Evolutionary conservation across 768 basidiomycete genomes (phyloP).

Genomic region (Multifurca ochricompacta): DNA sequence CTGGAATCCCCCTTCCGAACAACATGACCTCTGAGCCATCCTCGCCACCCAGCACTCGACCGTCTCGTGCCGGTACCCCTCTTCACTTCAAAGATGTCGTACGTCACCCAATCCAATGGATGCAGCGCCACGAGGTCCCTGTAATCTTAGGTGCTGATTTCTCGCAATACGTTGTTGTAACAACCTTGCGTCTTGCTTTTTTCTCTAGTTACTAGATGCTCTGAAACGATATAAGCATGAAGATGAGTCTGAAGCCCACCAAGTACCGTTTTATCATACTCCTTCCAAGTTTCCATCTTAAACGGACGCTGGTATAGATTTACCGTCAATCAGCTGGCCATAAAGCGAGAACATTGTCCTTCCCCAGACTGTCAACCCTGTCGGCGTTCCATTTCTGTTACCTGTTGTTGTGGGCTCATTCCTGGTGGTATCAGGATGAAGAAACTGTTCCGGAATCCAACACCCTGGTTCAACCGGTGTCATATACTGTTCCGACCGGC

Average conservation of each 20-base stretch:
- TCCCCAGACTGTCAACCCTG: slow-evolving; percentile 67
- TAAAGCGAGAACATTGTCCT: slow-evolving; percentile 43
- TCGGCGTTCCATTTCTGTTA: slow-evolving; percentile 29
- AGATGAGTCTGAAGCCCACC: slow-evolving; percentile 83
- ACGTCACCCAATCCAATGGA: slow-evolving; percentile 22
- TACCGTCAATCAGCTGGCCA: slow-evolving; percentile 69
- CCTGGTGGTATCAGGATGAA: slow-evolving; percentile 49
- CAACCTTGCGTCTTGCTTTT: slow-evolving; percentile 1
- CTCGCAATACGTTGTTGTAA: slow-evolving; percentile 28
- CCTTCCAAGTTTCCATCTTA: not conserved
- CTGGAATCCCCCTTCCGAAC: not conserved
- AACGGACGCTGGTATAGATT: slow-evolving; percentile 40
- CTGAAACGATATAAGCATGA: slow-evolving; percentile 66
- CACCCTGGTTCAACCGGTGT: slow-evolving; percentile 61
- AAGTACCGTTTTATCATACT: slow-evolving; percentile 35
- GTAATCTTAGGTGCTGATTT: slow-evolving; percentile 11
- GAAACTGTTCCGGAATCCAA: slow-evolving; percentile 87
- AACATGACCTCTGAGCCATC: slow-evolving; percentile 21
- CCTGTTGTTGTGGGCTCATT: not conserved
- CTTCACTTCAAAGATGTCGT: slow-evolving; percentile 37
- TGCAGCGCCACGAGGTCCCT: slow-evolving; percentile 4
- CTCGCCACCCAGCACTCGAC: slow-evolving; percentile 7
- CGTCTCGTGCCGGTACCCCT: slow-evolving; percentile 23
- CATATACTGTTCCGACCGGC: slow-evolving; percentile 91
- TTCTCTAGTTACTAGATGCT: slow-evolving; percentile 60